phyloP scores from a whole-genome alignment of 2,329 filamentous ascomycete genomes.

The Cladorrhinum sp. region DNA sequence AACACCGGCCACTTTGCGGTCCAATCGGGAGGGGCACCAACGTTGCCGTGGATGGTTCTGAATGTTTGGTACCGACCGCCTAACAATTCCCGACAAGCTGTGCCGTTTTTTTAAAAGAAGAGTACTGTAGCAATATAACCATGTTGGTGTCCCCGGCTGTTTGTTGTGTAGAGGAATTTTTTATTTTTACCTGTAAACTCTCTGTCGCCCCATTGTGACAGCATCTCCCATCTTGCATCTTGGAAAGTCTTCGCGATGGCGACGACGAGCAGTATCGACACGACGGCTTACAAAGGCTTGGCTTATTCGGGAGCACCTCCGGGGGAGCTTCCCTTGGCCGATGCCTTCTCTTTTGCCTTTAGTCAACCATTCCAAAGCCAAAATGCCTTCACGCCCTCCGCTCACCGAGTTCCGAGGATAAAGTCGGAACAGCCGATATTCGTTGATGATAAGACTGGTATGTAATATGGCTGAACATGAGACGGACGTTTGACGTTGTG shows the following conservation, averaged over 20 bases:
- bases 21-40: neutral
- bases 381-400: conserved; percentile 30
- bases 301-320: conserved; percentile 27
- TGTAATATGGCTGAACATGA: too few species aligned
- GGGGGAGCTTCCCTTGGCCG: conserved; percentile 27
- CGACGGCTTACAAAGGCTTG: conserved; percentile 1
- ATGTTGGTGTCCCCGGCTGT: neutral
- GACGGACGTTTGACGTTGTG: too few species aligned
- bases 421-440: conserved; percentile 36
- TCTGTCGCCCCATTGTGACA: neutral
- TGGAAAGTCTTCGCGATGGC: neutral
- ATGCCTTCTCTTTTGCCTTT: conserved; percentile 38
- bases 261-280: neutral
- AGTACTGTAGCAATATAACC: neutral
- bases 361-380: conserved; percentile 36
- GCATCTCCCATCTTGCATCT: neutral
- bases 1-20: neutral
- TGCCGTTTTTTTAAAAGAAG: neutral
- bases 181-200: neutral
- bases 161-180: neutral
- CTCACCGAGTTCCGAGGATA: conserved; percentile 33
- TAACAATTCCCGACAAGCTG: conserved; percentile 8
- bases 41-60: neutral
- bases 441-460: conserved; percentile 40
- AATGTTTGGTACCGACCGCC: neutral